Percentiles rank a stretch among this genome's conserved stretches.
Evolutionary conservation across 371 early-diverging fungal species (phyloP).

Genomic region (Mortierella sp.): DNA sequence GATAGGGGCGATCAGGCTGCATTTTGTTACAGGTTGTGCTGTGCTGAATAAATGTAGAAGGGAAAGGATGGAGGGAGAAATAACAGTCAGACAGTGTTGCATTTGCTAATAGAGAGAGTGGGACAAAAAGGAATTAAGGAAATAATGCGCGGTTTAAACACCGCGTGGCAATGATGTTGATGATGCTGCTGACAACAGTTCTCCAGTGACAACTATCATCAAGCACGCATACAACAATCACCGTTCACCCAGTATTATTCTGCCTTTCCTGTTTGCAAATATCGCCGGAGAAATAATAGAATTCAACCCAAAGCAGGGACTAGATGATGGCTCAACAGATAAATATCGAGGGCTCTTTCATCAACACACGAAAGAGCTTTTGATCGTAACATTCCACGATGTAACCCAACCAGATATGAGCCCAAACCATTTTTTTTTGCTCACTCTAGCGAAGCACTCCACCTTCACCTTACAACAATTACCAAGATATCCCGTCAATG

Average conservation of each 20-base stretch:
- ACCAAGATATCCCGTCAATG: background rate
- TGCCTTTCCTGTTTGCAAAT: too few relatives aligned
- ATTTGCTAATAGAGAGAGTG: background rate
- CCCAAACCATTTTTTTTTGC: background rate
- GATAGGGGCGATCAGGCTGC: constrained; percentile 39
- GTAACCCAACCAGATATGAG: constrained; percentile 1
- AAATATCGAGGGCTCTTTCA: background rate
- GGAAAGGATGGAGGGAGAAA: background rate
- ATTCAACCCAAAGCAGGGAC: background rate
- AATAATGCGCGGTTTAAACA: background rate
- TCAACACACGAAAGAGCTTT: background rate
- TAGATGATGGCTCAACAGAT: background rate
- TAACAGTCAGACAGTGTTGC: background rate
- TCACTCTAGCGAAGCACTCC: background rate
- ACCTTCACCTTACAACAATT: background rate
- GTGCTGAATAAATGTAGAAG: background rate
- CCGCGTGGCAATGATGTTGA: background rate
- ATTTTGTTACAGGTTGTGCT: constrained; percentile 7
- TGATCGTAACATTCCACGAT: constrained; percentile 4
- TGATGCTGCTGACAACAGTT: too few relatives aligned
- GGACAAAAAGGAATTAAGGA: too few relatives aligned
- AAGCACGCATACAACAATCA: background rate
- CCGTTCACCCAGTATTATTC: background rate
- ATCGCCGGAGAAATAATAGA: background rate
- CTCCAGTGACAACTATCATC: background rate